Base-by-base conservation (phyloP, 202 grass and related monocot genomes). In the Cymbopogon flexuosus region DNA sequence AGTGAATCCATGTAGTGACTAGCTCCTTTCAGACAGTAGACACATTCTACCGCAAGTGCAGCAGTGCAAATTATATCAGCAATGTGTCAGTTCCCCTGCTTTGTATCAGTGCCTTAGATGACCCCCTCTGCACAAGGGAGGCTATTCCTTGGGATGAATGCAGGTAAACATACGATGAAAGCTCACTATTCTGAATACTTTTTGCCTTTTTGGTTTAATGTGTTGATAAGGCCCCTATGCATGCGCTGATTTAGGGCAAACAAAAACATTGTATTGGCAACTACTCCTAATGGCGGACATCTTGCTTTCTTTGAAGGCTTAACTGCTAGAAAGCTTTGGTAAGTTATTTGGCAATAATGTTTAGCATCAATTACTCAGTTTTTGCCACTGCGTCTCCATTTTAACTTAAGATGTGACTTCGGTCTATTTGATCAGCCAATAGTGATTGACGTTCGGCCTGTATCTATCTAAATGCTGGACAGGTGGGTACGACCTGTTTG, bases 111-210 rank as follows among this genome's bases (percentile, higher is more conserved):
- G 90, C 95, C 81, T 89, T 97, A 76, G 95, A 97, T 79, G 95
- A 97, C 31, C 95, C 95, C 4, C 86, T 97, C 70, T 97, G 92
- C 89, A 94, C 95, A 81, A 91, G 76, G 83, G 95, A 97, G 80
- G 90, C 95, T 59, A 97, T 97, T 89, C 95, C 94, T 35, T 97
- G 88, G 86, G 95, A 97, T 58, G 95, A 97, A 84, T 97, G 95
- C 92, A 94, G 88, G 95, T 86, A 87, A 41, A 62, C 15, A 15
- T 73, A 49, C 81, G 15, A 27, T 15, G n/a, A 29, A 89, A 67
- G 34, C 3, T 73, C 60, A 41, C 58, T 49, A 8, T 62, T 63
- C 60, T 41, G 9, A 77, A 75, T 15, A 24, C 3, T 31, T 31
- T 31, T 62, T 84, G 27, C 27, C 27, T 67, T 46, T 16, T 83